A percentile compares a stretch with the other conserved stretches of the same genome.
These are phyloP conservation scores for Metarhizium humberi DNA, from an alignment of 2,329 filamentous ascomycete species.

Conservation along the genomic window DNA sequence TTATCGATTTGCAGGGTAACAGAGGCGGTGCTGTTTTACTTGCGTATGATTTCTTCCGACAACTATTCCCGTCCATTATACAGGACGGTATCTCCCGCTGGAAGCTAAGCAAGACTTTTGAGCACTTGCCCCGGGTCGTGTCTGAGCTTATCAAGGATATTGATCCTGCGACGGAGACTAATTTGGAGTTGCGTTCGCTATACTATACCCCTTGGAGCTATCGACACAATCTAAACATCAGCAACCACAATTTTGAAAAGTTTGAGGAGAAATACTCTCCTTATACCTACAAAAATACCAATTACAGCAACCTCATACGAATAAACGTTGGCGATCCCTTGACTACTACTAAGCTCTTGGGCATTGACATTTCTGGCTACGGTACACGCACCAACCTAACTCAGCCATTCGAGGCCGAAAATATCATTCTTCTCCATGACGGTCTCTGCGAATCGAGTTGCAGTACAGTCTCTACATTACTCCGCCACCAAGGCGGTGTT, in stretches of 20 bases:
- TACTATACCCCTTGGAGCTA: conserved; percentile 43
- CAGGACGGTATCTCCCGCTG: conserved; percentile 28
- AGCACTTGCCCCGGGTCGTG: conserved; percentile 33
- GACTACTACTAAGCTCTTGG: conserved; percentile 26
- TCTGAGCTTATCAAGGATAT: conserved; percentile 32
- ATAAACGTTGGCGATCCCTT: conserved; percentile 38
- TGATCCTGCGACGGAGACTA: conserved; percentile 34
- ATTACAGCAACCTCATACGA: conserved; percentile 43
- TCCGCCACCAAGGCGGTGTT: conserved; percentile 41
- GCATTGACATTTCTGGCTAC: conserved; percentile 35
- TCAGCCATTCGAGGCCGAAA: conserved; percentile 45
- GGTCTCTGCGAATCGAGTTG: conserved; percentile 51
- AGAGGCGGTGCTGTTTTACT: conserved; percentile 48
- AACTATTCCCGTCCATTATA: conserved; percentile 35
- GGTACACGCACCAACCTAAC: conserved; percentile 24
- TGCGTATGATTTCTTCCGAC: conserved; percentile 54
- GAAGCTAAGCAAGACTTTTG: conserved; percentile 30
- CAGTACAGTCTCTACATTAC: conserved; percentile 44
- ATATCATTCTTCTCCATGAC: conserved; percentile 49
- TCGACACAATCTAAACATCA: conserved; percentile 38
- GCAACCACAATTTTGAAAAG: conserved; percentile 39
- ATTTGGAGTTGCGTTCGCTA: conserved; percentile 21
- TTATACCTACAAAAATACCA: conserved; percentile 34
- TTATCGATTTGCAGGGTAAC: conserved; percentile 37
- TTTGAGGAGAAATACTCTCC: conserved; percentile 35